A percentile compares a stretch with the other conserved stretches of the same genome.
Conservation (phyloP, 2,329 filamentous ascomycete species). For the Pseudopyricularia javanii region DNA sequence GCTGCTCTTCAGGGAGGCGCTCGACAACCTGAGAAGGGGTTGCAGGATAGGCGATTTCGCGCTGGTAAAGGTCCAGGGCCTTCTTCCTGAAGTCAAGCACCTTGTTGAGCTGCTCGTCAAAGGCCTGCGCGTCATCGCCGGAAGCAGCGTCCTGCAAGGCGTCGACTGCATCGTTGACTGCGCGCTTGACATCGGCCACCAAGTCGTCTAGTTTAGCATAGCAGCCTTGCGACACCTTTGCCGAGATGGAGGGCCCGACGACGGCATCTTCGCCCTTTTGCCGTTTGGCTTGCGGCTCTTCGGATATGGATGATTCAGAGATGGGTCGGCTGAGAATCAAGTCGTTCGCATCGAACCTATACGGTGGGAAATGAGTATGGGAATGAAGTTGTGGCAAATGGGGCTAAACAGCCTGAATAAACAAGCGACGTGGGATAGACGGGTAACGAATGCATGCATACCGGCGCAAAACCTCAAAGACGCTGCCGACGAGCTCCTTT, state of each 20-base stretch:
- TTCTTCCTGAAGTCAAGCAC: constrained; percentile 48
- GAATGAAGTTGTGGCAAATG: neutral
- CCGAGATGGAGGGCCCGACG: constrained; percentile 31
- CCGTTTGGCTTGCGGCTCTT: constrained; percentile 46
- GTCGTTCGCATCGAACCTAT: constrained; percentile 40
- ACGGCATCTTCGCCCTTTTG: constrained; percentile 39
- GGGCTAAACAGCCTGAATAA: neutral
- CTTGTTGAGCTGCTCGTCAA: constrained; percentile 25
- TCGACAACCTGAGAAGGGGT: neutral
- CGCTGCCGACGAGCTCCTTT: constrained; percentile 24
- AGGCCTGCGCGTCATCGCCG: constrained; percentile 13
- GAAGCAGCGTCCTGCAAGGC: constrained; percentile 28
- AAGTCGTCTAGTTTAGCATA: constrained; percentile 55
- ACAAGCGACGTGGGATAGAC: neutral
- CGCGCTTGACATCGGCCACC: constrained; percentile 37
- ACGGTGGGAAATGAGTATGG: neutral
- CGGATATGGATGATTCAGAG: constrained; percentile 25
- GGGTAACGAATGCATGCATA: constrained; percentile 16
- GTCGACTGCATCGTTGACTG: constrained; percentile 23
- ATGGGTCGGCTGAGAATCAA: constrained; percentile 44
- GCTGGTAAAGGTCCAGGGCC: constrained; percentile 48
- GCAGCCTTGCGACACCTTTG: constrained; percentile 36
- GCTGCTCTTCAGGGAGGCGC: neutral
- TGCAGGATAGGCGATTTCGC: constrained; percentile 39
- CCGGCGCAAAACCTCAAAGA: constrained; percentile 28